A percentile compares a stretch with the other conserved stretches of the same genome.
Conservation (phyloP, 306 rosid genomes). For the Hippophae tibetana region DNA sequence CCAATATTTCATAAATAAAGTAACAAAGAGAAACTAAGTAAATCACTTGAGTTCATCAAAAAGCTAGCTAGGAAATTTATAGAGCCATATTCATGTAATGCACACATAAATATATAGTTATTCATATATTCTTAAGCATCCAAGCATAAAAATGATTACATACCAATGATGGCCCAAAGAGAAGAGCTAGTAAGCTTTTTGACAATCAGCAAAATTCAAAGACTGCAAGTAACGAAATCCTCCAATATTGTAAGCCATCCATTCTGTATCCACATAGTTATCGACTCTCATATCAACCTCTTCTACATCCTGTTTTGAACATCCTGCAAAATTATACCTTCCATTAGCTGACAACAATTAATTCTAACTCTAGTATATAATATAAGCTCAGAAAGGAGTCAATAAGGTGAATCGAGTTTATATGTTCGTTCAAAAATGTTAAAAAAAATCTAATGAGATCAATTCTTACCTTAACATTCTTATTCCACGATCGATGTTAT, state of each 20-base stretch:
- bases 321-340: constrained; percentile 24
- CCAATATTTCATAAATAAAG: not conserved
- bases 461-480: too few relatives aligned
- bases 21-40: not conserved
- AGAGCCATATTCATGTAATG: too few relatives aligned
- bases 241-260: constrained; percentile 86
- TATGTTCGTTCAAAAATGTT: too few relatives aligned
- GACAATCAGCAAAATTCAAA: constrained; percentile 56
- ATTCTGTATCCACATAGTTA: constrained; percentile 57
- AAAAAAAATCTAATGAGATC: too few relatives aligned
- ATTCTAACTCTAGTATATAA: not conserved
- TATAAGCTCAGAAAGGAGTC: too few relatives aligned
- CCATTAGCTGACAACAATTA: not conserved
- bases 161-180: constrained; percentile 76
- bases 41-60: not conserved
- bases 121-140: not conserved
- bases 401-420: too few relatives aligned
- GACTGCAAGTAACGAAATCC: constrained; percentile 48
- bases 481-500: too few relatives aligned
- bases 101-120: too few relatives aligned
- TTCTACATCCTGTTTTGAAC: constrained; percentile 58
- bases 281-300: constrained; percentile 54
- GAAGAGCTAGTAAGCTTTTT: constrained; percentile 49
- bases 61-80: too few relatives aligned
- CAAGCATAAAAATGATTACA: not conserved